phyloP scores from a whole-genome alignment of 106 monocot species.

The Dioscorea dumetorum region DNA sequence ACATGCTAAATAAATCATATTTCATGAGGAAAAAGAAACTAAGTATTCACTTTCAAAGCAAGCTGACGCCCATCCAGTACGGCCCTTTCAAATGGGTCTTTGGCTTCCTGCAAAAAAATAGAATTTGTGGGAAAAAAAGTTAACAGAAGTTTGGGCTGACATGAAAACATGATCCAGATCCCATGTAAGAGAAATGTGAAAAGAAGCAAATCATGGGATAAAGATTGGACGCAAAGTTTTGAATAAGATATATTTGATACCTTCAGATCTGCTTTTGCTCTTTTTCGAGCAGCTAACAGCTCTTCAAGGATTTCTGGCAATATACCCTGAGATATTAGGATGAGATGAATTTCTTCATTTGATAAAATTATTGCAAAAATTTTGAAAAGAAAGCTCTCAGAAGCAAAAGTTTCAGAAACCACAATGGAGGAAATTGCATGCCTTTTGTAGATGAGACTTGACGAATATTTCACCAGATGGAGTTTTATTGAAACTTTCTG shows the following conservation, averaged over 20 bases:
- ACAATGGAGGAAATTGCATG: slow-evolving; percentile 10
- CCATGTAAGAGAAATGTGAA: too few relatives aligned
- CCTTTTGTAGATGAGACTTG: slow-evolving; percentile 89
- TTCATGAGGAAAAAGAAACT: neutral
- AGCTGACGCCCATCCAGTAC: slow-evolving; percentile 97
- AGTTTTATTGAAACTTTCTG: slow-evolving; percentile 78
- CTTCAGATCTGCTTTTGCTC: slow-evolving; percentile 99
- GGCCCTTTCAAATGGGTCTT: slow-evolving; percentile 98
- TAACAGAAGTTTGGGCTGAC: too few relatives aligned
- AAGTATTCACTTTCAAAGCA: slow-evolving; percentile 72
- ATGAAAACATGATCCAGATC: too few relatives aligned
- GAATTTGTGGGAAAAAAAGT: neutral
- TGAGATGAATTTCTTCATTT: neutral
- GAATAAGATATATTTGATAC: slow-evolving; percentile 14
- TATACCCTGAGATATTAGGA: slow-evolving; percentile 61
- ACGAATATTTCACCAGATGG: slow-evolving; percentile 98
- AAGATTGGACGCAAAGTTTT: too few relatives aligned
- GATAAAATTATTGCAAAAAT: neutral
- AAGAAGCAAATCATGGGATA: too few relatives aligned
- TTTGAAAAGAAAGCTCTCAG: neutral
- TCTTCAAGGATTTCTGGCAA: slow-evolving; percentile 99
- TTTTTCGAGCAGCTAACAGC: slow-evolving; percentile 95
- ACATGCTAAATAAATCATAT: neutral
- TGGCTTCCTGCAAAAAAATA: slow-evolving; percentile 71
- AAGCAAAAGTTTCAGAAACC: neutral